Percentiles rank a stretch among this genome's conserved stretches.
Conservation (phyloP, 805 yeast species). For the Ogataea kodamae region DNA sequence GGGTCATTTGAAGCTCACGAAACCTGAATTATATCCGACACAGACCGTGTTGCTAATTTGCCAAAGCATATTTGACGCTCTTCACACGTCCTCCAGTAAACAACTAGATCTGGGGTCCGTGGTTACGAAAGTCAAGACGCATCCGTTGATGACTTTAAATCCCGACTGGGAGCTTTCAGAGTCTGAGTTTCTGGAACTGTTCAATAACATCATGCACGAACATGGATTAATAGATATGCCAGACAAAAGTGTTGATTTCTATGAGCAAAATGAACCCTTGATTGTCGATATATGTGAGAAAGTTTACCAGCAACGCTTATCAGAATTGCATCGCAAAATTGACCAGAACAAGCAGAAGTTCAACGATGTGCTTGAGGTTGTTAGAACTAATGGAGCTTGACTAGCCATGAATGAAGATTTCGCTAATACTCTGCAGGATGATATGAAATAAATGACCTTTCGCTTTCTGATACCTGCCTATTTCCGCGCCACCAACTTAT, state of each 20-base stretch:
- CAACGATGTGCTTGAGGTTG: conserved; percentile 1
- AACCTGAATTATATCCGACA: conserved; percentile 26
- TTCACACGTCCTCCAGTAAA: conserved; percentile 14
- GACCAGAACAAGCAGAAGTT: conserved; percentile 16
- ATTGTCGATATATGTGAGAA: conserved; percentile 24
- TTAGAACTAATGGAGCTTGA: no score
- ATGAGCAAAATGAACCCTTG: conserved; percentile 17
- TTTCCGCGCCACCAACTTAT: no score
- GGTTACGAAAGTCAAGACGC: conserved; percentile 17
- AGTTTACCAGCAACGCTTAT: conserved; percentile 20
- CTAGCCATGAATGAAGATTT: no score
- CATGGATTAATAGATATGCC: conserved; percentile 12
- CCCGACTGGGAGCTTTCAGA: conserved; percentile 14
- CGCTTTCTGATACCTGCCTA: no score
- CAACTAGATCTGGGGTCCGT: conserved; percentile 16
- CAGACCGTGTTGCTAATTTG: conserved; percentile 30
- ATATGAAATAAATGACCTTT: no score
- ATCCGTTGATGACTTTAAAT: conserved; percentile 25
- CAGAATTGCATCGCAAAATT: conserved; percentile 22
- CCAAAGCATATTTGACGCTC: conserved; percentile 27
- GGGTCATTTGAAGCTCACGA: conserved; percentile 6
- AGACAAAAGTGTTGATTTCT: conserved; percentile 9
- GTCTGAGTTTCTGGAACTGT: conserved; percentile 17
- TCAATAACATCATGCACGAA: conserved; percentile 19
- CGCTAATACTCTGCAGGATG: no score